A percentile compares a stretch with the other conserved stretches of the same genome.
These are phyloP conservation scores for Penicillium sp. DNA, from an alignment of 2,329 filamentous ascomycete genomes.

Conservation along the genomic window DNA sequence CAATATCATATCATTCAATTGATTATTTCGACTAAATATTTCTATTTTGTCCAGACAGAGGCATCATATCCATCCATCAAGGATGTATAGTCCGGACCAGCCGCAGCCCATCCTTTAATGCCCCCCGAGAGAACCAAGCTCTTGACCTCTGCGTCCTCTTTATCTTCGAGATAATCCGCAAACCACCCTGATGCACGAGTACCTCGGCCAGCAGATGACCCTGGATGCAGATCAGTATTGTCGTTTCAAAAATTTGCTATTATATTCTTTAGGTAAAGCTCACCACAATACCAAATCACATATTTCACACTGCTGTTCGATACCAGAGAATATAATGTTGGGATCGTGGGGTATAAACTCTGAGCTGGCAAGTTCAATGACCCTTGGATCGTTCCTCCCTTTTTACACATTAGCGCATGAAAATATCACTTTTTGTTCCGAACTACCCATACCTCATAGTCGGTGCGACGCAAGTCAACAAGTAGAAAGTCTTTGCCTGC, in stretches of 20 bases:
- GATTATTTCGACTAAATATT: not conserved
- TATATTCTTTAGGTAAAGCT: slow-evolving; percentile 12
- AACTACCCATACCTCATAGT: slow-evolving; percentile 43
- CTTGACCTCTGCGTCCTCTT: slow-evolving; percentile 44
- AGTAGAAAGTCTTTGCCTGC: slow-evolving; percentile 41
- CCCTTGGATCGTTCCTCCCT: slow-evolving; percentile 60
- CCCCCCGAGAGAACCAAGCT: slow-evolving; percentile 54
- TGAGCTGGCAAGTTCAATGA: slow-evolving; percentile 53
- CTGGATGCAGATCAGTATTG: slow-evolving; percentile 33
- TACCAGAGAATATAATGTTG: slow-evolving; percentile 38
- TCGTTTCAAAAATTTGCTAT: not conserved
- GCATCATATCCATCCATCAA: slow-evolving; percentile 49
- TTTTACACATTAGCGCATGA: not conserved
- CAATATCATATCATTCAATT: not conserved
- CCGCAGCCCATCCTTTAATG: slow-evolving; percentile 56
- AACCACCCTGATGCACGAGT: slow-evolving; percentile 58
- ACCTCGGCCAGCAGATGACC: slow-evolving; percentile 56
- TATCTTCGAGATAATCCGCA: slow-evolving; percentile 50
- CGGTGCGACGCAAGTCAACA: slow-evolving; percentile 49
- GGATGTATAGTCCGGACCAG: slow-evolving; percentile 49
- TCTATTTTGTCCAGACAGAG: slow-evolving; percentile 18
- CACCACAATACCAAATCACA: slow-evolving; percentile 47
- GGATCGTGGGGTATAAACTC: slow-evolving; percentile 39
- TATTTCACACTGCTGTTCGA: slow-evolving; percentile 31
- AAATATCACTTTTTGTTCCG: not conserved